These are phyloP conservation scores for Kentomonas sorsogonicus DNA, from an alignment of 208 protist genomes.

Conservation along the genomic window DNA sequence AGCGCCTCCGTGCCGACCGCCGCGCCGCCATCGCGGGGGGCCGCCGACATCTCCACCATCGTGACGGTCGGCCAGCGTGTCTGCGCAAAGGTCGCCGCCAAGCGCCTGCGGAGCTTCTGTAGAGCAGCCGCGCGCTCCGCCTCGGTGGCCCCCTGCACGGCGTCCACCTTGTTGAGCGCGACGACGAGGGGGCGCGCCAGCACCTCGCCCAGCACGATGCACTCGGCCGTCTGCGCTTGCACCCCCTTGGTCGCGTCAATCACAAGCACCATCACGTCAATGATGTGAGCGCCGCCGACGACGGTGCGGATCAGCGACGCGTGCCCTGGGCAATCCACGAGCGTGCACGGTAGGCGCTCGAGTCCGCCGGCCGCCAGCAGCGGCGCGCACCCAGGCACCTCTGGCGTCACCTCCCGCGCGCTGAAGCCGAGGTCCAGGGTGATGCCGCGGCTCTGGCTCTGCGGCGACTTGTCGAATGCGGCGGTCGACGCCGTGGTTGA, in stretches of 20 bases:
- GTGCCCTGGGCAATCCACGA: slow-evolving; percentile 98
- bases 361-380: slow-evolving; percentile 17
- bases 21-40: slow-evolving; percentile 21
- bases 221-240: slow-evolving; percentile 98
- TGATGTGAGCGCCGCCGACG: slow-evolving; percentile 97
- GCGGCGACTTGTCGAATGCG: slow-evolving; percentile 97
- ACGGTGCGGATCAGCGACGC: slow-evolving; percentile 97
- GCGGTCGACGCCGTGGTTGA: slow-evolving; percentile 92
- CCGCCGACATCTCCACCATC: slow-evolving; percentile 68
- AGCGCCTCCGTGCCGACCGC: slow-evolving; percentile 35
- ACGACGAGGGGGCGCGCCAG: slow-evolving; percentile 86
- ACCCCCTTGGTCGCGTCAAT: slow-evolving; percentile 97
- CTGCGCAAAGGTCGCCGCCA: slow-evolving; percentile 52
- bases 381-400: slow-evolving; percentile 13
- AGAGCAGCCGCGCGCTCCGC: slow-evolving; percentile 29
- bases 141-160: slow-evolving; percentile 21
- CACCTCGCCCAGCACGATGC: slow-evolving; percentile 79
- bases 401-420: slow-evolving; percentile 34
- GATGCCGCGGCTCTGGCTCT: slow-evolving; percentile 95
- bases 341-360: slow-evolving; percentile 78
- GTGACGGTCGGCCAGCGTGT: slow-evolving; percentile 67
- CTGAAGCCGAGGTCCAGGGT: slow-evolving; percentile 98
- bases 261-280: slow-evolving; percentile 97
- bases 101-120: slow-evolving; percentile 36
- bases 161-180: slow-evolving; percentile 96